Percentiles rank a stretch among this genome's conserved stretches.
Evolutionary conservation across 2,329 filamentous ascomycete genomes (phyloP).

Genomic region (Calonectria leucothoes): DNA sequence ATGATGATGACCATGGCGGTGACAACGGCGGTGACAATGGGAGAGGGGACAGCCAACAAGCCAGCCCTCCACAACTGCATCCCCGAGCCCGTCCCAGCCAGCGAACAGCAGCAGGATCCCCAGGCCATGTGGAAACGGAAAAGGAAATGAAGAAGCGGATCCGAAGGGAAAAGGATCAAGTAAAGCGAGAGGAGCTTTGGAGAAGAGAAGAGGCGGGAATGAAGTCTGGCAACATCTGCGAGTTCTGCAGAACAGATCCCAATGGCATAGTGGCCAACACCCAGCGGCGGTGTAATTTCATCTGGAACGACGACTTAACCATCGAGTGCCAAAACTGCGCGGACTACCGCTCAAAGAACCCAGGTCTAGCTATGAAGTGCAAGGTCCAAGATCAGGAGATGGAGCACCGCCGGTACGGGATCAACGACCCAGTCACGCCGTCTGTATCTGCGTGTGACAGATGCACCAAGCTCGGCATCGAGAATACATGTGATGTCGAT

Average conservation of each 20-base stretch:
- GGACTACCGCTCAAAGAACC: slow-evolving; percentile 23
- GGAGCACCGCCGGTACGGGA: slow-evolving; percentile 22
- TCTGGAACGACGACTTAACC: neutral
- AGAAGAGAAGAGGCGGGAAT: neutral
- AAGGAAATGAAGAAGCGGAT: neutral
- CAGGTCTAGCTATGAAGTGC: slow-evolving; percentile 5
- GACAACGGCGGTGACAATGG: too few relatives aligned
- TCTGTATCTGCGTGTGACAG: neutral
- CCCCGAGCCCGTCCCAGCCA: neutral
- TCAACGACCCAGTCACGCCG: slow-evolving; percentile 18
- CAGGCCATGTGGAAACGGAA: neutral
- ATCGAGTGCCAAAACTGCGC: slow-evolving; percentile 34
- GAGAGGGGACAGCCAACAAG: neutral
- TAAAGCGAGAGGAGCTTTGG: neutral
- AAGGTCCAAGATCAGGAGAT: slow-evolving; percentile 7
- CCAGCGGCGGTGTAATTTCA: slow-evolving; percentile 7
- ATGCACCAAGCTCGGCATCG: neutral
- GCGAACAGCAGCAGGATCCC: neutral
- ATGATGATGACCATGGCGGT: neutral
- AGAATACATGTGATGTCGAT: slow-evolving; percentile 30
- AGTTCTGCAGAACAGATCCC: slow-evolving; percentile 28
- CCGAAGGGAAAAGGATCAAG: neutral
- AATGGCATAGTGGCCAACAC: slow-evolving; percentile 4
- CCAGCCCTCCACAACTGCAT: neutral
- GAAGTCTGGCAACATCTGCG: neutral